These are phyloP conservation scores for Sugiyamaella americana DNA, from an alignment of 805 yeast species.

Conservation along the genomic window DNA sequence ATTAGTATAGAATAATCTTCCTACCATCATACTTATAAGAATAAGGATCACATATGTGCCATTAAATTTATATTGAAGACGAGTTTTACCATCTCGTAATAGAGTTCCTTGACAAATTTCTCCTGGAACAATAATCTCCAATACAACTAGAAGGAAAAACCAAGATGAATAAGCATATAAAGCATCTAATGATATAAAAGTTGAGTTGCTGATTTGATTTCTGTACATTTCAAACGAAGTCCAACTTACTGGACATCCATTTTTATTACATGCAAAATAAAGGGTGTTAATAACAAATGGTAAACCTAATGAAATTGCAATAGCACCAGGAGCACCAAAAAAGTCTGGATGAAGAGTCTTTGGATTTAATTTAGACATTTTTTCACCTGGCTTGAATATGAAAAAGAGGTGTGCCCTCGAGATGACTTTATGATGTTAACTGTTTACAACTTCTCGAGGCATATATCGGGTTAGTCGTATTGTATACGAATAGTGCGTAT, in stretches of 20 bases:
- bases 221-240: conserved; percentile 18
- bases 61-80: conserved; percentile 70
- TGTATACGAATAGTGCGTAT: too few species aligned
- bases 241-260: conserved; percentile 29
- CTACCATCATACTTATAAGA: conserved; percentile 35
- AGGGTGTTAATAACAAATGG: conserved; percentile 59
- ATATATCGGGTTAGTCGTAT: too few species aligned
- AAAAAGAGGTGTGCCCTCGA: too few species aligned
- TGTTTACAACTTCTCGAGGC: too few species aligned
- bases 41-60: conserved; percentile 54
- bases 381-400: too few species aligned
- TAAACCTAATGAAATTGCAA: conserved; percentile 56
- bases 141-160: conserved; percentile 58
- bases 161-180: conserved; percentile 67
- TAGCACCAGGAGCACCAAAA: conserved; percentile 70
- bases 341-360: conserved; percentile 66
- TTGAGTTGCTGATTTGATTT: conserved; percentile 13
- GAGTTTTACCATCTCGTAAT: conserved; percentile 65
- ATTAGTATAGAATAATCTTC: conserved; percentile 47
- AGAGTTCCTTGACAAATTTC: conserved; percentile 54
- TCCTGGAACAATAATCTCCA: conserved; percentile 68
- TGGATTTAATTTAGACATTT: conserved; percentile 47
- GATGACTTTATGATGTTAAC: too few species aligned
- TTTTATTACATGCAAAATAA: conserved; percentile 55
- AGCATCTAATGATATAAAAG: conserved; percentile 31